Percentiles rank a stretch among this genome's conserved stretches.
These are phyloP conservation scores for Ceratobasidium sp. DNA, from an alignment of 1,284 basidiomycete genomes.

Conservation along the genomic window DNA sequence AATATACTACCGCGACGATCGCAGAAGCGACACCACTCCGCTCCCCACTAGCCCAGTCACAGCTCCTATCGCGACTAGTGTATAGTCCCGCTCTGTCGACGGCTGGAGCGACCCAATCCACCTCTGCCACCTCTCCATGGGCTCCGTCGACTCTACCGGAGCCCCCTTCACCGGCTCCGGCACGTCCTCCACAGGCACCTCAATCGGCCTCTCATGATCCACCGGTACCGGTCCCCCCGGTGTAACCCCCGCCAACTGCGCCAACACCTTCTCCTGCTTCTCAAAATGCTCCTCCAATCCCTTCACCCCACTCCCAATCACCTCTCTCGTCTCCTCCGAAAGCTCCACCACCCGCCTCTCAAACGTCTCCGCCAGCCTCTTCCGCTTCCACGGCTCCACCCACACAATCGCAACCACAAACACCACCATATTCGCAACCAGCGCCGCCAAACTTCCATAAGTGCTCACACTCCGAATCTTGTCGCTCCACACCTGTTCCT, in stretches of 20 bases:
- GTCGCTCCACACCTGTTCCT: conserved; percentile 97
- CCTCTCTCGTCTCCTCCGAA: conserved; percentile 64
- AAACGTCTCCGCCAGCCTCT: conserved; percentile 83
- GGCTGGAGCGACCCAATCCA: conserved; percentile 8
- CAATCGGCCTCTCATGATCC: background rate
- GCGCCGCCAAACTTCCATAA: conserved; percentile 84
- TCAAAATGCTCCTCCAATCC: conserved; percentile 64
- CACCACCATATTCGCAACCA: conserved; percentile 86
- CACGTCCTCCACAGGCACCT: background rate
- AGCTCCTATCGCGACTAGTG: conserved; percentile 23
- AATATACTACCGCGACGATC: conserved; percentile 2
- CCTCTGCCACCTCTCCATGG: background rate
- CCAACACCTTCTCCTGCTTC: conserved; percentile 60
- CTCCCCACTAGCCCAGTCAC: background rate
- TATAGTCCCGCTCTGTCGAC: conserved; percentile 23
- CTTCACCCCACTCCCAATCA: conserved; percentile 61
- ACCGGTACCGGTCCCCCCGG: conserved; percentile 19
- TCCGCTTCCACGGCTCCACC: conserved; percentile 94
- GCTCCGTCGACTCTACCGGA: background rate
- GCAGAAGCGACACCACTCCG: conserved; percentile 12
- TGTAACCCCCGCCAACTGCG: conserved; percentile 24
- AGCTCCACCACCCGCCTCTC: conserved; percentile 85
- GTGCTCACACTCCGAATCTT: conserved; percentile 94
- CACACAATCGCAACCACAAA: conserved; percentile 88
- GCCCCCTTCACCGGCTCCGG: background rate